Evolutionary conservation across 345 rosid genomes (phyloP), one percentile per base, ranked within the genome.

Genomic region (Stellera chamaejasme): DNA sequence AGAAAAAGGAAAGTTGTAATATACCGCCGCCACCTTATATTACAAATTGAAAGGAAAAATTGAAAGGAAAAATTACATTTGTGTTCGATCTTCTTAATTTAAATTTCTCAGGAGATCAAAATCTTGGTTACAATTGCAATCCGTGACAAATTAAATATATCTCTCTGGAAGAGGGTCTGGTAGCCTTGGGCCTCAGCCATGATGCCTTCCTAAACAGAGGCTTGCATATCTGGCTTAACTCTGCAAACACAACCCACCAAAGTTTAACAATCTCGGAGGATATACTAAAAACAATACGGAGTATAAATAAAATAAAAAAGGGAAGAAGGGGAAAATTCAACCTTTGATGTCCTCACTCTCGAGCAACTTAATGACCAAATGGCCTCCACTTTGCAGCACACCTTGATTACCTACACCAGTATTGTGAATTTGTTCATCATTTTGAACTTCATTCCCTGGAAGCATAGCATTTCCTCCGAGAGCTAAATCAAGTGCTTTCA

Each of bases 181-280:
- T 87, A 52, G 99, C 97, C 75, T 87, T 93, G 11, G 99, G 97
- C 68, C 99, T 79, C 72, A 89, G 68, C 97, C 88, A 83, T 27
- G 96, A 82, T 8, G 92, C 80, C 79, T 89, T 93, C 59, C 68
- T 72, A 65, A 93, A 87, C 27, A 86, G 75, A 11, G 96, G 85
- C 61, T 77, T 84, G 83, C 99, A 89, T 13, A 87, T 78, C 58
- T 55, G 61, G 66, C 66, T 77, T 67, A 93, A 72, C 62, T 81
- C 96, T 89, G 85, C 63, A 72, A 54, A 50, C 43, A 32, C 9
- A 47, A 50, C 16, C 28, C 23, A 19, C 23, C 23, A 1, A 19
- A 19, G 23, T 19, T 19, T 19, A 19, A n/a, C n/a, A n/a, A n/a
- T n/a, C n/a, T n/a, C n/a, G n/a, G n/a, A n/a, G n/a, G n/a, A n/a